Base-by-base conservation (phyloP, 345 rosid species). In the Eucalyptus pauciflora region DNA sequence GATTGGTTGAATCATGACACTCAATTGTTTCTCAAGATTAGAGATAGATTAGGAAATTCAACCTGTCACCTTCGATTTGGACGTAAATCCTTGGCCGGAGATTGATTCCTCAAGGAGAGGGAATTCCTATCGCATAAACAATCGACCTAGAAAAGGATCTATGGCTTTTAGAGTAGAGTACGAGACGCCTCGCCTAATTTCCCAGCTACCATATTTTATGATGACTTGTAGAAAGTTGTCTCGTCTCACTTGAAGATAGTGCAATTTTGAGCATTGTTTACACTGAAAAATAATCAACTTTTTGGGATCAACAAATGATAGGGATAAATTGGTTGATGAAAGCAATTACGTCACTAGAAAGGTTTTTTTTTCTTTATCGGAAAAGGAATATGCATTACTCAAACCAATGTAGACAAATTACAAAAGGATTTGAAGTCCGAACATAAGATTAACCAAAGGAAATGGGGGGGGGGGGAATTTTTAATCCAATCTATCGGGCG, bases 151-250 rank as follows among this genome's bases (percentile, higher is more conserved):
- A 52, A 7, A 7, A 52, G 0, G 24, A 52, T 18, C 0, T 18
- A 52, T 52, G 0, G 0, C 24, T 18, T 52, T 52, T 18, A 4
- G 4, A 52, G 56, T 18, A 4, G 4, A 52, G 56, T 0, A 52
- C 0, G 2, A 52, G 56, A 18, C 1, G 22, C 22, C n/a, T 58
- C 0, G 2, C 14, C 67, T 27, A 60, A 27, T 60, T 60, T 13
- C 67, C 13, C 15, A 4, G 0, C 67, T 25, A 11, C 15, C 7
- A 3, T 10, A 25, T 11, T 27, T 60, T 27, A 12, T 12, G 67
- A 0, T 60, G 14, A 27, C 8, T 0, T 27, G 31, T 25, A 25
- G 13, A 25, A 60, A 27, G 31, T 60, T 27, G 67, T 12, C 67
- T 3, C 4, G 0, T 27, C 31, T 60, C 67, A 60, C 67, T 60